A percentile compares a stretch with the other conserved stretches of the same genome.
Evolutionary conservation across 345 rosid genomes (phyloP).

Genomic region (Gossypium sturtianum): DNA sequence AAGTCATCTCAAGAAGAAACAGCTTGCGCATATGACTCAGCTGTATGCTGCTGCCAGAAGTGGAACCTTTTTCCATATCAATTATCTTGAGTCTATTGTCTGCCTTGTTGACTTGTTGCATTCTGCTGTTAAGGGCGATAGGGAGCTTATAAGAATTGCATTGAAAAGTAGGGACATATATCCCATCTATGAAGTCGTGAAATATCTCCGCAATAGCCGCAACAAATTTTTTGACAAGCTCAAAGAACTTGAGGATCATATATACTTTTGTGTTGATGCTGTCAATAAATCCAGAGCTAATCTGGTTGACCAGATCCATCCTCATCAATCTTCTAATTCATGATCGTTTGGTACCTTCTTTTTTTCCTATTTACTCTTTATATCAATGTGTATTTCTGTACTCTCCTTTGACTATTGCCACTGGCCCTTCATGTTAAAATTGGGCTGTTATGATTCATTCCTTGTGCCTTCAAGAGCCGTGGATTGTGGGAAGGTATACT

Average conservation of each 20-base stretch:
- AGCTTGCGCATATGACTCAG: conserved; percentile 45
- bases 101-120: conserved; percentile 49
- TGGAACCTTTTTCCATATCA: conserved; percentile 47
- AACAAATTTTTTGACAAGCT: conserved; percentile 33
- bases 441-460: neutral
- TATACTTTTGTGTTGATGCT: conserved; percentile 52
- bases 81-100: conserved; percentile 49
- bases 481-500: neutral
- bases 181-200: conserved; percentile 42
- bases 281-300: conserved; percentile 52
- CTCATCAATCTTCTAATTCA: conserved; percentile 12
- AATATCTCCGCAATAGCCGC: conserved; percentile 46
- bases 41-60: conserved; percentile 56
- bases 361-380: neutral
- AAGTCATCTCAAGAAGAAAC: conserved; percentile 43
- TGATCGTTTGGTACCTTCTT: neutral
- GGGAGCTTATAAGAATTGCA: conserved; percentile 43
- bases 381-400: neutral
- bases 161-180: conserved; percentile 42
- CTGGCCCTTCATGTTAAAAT: conserved; percentile 1
- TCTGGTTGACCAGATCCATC: conserved; percentile 44
- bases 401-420: neutral
- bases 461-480: neutral
- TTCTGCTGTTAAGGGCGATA: conserved; percentile 46
- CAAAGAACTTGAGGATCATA: conserved; percentile 55